A percentile compares a stretch with the other conserved stretches of the same genome.
These are phyloP conservation scores for Debaryomyces psychrophilus DNA, from an alignment of 1,139 yeast species.

Conservation along the genomic window DNA sequence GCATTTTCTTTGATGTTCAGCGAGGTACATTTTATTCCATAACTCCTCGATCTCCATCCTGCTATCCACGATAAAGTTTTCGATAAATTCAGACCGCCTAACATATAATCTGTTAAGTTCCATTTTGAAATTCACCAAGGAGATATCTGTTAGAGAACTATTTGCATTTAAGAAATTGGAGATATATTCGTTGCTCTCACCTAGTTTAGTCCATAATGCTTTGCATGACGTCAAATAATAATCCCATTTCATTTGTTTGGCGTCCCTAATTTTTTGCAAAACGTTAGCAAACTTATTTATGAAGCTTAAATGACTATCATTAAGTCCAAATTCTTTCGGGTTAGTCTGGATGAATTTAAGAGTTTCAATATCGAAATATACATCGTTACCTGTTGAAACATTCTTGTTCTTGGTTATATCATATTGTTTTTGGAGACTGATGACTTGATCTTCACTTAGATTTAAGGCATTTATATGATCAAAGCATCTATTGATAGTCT, in stretches of 20 bases:
- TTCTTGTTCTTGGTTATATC: slow-evolving; percentile 18
- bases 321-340: slow-evolving; percentile 47
- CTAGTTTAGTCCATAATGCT: slow-evolving; percentile 54
- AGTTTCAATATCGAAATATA: slow-evolving; percentile 41
- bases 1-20: slow-evolving; percentile 43
- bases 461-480: slow-evolving; percentile 32
- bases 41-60: slow-evolving; percentile 57
- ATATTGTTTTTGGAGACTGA: slow-evolving; percentile 35
- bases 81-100: slow-evolving; percentile 65
- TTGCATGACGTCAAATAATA: slow-evolving; percentile 40
- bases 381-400: slow-evolving; percentile 19
- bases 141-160: slow-evolving; percentile 38
- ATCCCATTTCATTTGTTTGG: slow-evolving; percentile 39
- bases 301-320: slow-evolving; percentile 37
- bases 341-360: slow-evolving; percentile 37
- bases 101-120: slow-evolving; percentile 62
- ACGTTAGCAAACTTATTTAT: slow-evolving; percentile 32
- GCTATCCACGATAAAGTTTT: slow-evolving; percentile 66
- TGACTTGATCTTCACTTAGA: slow-evolving; percentile 38
- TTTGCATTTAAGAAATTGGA: slow-evolving; percentile 42
- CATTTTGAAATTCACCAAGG: slow-evolving; percentile 44
- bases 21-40: slow-evolving; percentile 67
- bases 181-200: slow-evolving; percentile 40
- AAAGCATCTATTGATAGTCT: slow-evolving; percentile 31
- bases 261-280: slow-evolving; percentile 32